Evolutionary conservation across 139 green algal species (phyloP).

Genomic region (Mychonastes homosphaera): DNA sequence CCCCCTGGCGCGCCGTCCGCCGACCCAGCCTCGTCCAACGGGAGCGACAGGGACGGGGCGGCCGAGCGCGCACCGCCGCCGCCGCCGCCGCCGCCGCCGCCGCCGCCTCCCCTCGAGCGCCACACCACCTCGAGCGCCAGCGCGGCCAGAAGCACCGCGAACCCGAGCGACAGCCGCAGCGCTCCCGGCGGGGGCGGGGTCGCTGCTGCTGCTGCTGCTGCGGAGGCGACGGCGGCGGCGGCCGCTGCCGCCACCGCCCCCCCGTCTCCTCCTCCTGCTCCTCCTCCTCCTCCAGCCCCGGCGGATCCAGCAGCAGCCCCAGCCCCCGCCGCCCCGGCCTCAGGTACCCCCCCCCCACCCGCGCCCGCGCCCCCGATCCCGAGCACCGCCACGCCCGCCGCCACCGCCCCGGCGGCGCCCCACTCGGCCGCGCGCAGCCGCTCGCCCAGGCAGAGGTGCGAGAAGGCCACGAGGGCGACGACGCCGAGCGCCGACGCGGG

Average conservation of each 20-base stretch:
- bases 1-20: no score
- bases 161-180: background rate
- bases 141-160: slow-evolving; percentile 23
- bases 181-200: background rate
- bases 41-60: no score
- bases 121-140: slow-evolving; percentile 9
- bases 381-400: slow-evolving; percentile 46
- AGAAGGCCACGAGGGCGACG: slow-evolving; percentile 71
- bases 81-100: no score
- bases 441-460: slow-evolving; percentile 59
- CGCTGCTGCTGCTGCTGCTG: slow-evolving; percentile 7
- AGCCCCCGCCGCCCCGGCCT: slow-evolving; percentile 51
- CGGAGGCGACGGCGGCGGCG: background rate
- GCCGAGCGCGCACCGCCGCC: no score
- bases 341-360: slow-evolving; percentile 25
- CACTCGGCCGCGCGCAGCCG: slow-evolving; percentile 46
- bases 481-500: slow-evolving; percentile 72
- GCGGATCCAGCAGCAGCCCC: slow-evolving; percentile 14
- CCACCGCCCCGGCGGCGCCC: slow-evolving; percentile 40
- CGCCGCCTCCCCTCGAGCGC: no score
- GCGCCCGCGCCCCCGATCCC: slow-evolving; percentile 28
- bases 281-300: slow-evolving; percentile 1
- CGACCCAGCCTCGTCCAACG: no score
- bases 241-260: background rate
- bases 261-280: background rate